These are phyloP conservation scores for Geotrichum histeridarum DNA, from an alignment of 1,139 yeast genomes.

Conservation along the genomic window DNA sequence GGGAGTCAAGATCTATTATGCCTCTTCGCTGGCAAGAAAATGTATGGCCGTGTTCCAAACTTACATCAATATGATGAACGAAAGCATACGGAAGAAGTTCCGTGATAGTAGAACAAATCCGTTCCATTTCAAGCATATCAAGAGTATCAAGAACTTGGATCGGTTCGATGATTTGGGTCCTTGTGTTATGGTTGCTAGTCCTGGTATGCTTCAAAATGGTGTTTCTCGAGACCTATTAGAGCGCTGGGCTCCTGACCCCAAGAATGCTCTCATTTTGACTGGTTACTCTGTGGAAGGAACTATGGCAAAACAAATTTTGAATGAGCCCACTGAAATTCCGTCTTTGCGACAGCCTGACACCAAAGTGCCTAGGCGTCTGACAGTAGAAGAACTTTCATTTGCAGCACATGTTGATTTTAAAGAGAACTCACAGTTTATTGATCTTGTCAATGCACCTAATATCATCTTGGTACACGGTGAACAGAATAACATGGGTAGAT, in stretches of 20 bases:
- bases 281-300: constrained; percentile 99
- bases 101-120: constrained; percentile 78
- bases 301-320: constrained; percentile 82
- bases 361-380: constrained; percentile 77
- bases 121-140: constrained; percentile 80
- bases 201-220: constrained; percentile 97
- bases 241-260: constrained; percentile 96
- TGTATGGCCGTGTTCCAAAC: constrained; percentile 98
- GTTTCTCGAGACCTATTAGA: constrained; percentile 86
- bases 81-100: constrained; percentile 71
- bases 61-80: constrained; percentile 95
- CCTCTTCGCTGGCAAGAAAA: constrained; percentile 87
- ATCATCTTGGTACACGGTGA: constrained; percentile 94
- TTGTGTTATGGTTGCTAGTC: constrained; percentile 92
- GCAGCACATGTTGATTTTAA: constrained; percentile 98
- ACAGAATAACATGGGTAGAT: constrained; percentile 93
- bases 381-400: constrained; percentile 92
- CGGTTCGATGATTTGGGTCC: constrained; percentile 91
- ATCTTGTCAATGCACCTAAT: constrained; percentile 74
- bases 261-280: constrained; percentile 79
- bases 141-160: constrained; percentile 73
- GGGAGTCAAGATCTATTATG: constrained; percentile 76
- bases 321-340: constrained; percentile 86
- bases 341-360: constrained; percentile 74
- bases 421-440: constrained; percentile 87